Evolutionary conservation across 2,329 filamentous ascomycete genomes (phyloP).

Genomic region (Pseudonectria buxi): DNA sequence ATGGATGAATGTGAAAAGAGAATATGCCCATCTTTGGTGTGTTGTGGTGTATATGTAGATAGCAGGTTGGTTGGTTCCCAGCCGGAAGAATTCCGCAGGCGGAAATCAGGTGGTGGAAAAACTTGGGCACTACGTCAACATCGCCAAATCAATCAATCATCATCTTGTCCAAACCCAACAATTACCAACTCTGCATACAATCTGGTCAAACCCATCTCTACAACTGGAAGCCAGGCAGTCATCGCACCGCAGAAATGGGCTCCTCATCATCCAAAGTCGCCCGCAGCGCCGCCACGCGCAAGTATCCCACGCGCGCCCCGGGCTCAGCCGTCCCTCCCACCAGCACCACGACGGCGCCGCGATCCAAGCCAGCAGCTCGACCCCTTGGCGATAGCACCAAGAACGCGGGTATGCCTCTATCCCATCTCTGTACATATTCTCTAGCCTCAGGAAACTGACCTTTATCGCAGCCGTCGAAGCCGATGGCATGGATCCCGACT

Average conservation of each 20-base stretch:
- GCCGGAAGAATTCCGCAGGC: too few species aligned
- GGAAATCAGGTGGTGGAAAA: too few species aligned
- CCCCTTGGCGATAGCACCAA: conserved; percentile 7
- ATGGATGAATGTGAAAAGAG: too few species aligned
- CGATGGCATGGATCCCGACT: conserved; percentile 37
- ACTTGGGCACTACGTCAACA: too few species aligned
- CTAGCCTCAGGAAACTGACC: too few species aligned
- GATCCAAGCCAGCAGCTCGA: conserved; percentile 8
- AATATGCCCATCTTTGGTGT: neutral
- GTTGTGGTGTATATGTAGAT: neutral
- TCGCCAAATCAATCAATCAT: too few species aligned
- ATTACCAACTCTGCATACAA: neutral
- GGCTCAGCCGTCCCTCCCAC: conserved; percentile 15
- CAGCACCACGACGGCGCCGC: conserved; percentile 9
- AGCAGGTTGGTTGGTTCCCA: too few species aligned
- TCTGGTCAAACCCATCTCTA: too few species aligned
- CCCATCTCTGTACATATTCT: too few species aligned
- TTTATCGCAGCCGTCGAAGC: conserved; percentile 30
- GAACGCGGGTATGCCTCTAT: conserved; percentile 15
- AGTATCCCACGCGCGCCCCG: conserved; percentile 36
- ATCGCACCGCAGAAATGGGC: conserved; percentile 29
- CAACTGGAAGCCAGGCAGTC: too few species aligned
- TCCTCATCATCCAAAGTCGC: conserved; percentile 41
- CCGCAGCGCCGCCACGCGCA: conserved; percentile 30
- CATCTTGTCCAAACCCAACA: neutral